phyloP scores from a whole-genome alignment of 2,329 filamentous ascomycete genomes.

The Apiospora saccharicola region DNA sequence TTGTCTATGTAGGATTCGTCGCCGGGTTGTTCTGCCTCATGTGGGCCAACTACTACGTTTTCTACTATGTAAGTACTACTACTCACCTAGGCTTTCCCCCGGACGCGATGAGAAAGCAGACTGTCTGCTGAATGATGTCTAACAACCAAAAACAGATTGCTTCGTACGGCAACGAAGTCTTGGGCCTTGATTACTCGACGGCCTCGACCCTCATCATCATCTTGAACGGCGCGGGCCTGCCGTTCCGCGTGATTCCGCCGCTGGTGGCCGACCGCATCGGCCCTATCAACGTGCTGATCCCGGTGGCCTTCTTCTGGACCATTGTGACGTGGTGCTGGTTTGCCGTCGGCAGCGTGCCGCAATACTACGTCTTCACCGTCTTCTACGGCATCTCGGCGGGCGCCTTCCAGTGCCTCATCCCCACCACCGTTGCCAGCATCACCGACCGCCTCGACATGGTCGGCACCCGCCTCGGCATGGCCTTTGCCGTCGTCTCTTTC shows the following conservation, averaged over 20 bases:
- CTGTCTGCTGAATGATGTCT: not conserved
- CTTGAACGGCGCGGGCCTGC: slow-evolving; percentile 49
- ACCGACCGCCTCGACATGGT: slow-evolving; percentile 48
- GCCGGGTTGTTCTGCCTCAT: slow-evolving; percentile 47
- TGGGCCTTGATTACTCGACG: slow-evolving; percentile 45
- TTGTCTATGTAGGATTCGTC: slow-evolving; percentile 45
- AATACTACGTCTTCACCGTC: slow-evolving; percentile 47
- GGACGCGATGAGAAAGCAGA: not conserved
- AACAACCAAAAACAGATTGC: slow-evolving; percentile 37
- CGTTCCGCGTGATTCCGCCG: slow-evolving; percentile 47
- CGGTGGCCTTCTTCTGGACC: slow-evolving; percentile 38
- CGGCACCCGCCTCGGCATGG: slow-evolving; percentile 51
- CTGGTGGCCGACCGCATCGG: slow-evolving; percentile 47
- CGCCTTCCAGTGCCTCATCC: slow-evolving; percentile 50
- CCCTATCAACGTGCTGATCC: slow-evolving; percentile 45
- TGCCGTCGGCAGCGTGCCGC: slow-evolving; percentile 41
- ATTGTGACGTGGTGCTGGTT: slow-evolving; percentile 48
- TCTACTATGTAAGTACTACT: slow-evolving; percentile 48
- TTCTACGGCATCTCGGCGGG: slow-evolving; percentile 44
- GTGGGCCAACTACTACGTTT: slow-evolving; percentile 52
- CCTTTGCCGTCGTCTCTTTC: slow-evolving; percentile 47
- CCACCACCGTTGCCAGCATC: slow-evolving; percentile 48
- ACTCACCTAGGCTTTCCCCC: not conserved
- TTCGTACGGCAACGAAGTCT: slow-evolving; percentile 43
- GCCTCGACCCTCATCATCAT: slow-evolving; percentile 48